Conservation (phyloP, 2,329 filamentous ascomycete genomes). For the Colletotrichum filicis region DNA sequence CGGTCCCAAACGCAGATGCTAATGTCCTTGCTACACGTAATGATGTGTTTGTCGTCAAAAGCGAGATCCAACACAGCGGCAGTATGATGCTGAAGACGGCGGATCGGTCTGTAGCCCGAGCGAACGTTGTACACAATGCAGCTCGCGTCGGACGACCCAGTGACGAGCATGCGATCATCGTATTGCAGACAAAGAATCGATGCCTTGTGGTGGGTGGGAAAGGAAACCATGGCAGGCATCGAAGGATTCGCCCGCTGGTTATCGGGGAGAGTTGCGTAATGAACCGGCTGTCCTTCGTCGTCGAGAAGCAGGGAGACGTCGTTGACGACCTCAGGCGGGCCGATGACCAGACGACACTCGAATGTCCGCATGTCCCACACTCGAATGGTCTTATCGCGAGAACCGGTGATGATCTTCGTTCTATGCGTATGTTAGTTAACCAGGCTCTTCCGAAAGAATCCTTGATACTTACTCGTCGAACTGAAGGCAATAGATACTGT, state of each 20-base stretch:
- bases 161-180: conserved; percentile 91
- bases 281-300: conserved; percentile 60
- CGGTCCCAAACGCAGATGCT: conserved; percentile 97
- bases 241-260: conserved; percentile 58
- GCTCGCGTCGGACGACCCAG: conserved; percentile 90
- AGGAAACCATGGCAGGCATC: conserved; percentile 66
- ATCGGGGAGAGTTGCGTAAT: conserved; percentile 66
- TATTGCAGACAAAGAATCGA: conserved; percentile 97
- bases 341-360: conserved; percentile 87
- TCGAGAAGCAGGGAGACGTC: conserved; percentile 62
- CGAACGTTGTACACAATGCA: conserved; percentile 93
- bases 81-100: conserved; percentile 80
- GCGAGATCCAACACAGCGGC: conserved; percentile 94
- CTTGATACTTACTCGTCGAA: conserved; percentile 84
- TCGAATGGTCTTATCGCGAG: conserved; percentile 92
- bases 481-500: conserved; percentile 97
- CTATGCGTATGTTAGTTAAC: conserved; percentile 58
- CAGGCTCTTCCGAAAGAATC: background rate
- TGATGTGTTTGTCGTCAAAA: conserved; percentile 91
- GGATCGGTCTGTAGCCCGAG: conserved; percentile 81
- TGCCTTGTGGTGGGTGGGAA: conserved; percentile 80
- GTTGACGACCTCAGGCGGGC: conserved; percentile 74
- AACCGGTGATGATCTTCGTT: conserved; percentile 95
- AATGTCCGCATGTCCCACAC: conserved; percentile 95
- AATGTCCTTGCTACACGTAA: conserved; percentile 96